phyloP scores from a whole-genome alignment of 2,329 filamentous ascomycete species.

The Alternaria gansuensis region DNA sequence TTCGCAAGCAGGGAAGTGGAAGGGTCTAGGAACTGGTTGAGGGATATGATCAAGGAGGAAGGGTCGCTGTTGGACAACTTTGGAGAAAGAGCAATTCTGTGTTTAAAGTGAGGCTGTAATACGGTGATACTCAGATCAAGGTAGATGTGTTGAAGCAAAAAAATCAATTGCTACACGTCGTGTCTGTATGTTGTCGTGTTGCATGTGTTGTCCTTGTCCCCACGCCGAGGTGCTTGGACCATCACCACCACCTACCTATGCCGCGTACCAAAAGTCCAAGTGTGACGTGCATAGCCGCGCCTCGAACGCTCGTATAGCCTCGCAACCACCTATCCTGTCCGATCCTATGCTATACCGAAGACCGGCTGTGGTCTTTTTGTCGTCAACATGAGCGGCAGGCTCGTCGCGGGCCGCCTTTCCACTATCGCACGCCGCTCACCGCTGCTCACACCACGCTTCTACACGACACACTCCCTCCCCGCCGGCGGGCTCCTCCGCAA shows the following conservation, averaged over 20 bases:
- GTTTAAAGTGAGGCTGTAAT: conserved; percentile 52
- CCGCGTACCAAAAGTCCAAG: conserved; percentile 23
- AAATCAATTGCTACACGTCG: neutral
- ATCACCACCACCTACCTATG: neutral
- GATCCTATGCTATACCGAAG: conserved; percentile 32
- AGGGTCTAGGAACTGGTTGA: conserved; percentile 80
- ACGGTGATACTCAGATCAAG: neutral
- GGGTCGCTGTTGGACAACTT: conserved; percentile 75
- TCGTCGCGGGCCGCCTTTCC: conserved; percentile 76
- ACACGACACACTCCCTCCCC: conserved; percentile 45
- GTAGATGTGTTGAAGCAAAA: neutral
- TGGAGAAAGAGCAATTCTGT: conserved; percentile 82
- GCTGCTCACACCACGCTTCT: conserved; percentile 66
- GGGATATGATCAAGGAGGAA: conserved; percentile 76
- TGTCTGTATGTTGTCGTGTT: conserved; percentile 3
- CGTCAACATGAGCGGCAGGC: conserved; percentile 72
- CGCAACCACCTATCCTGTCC: conserved; percentile 10
- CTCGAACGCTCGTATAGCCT: conserved; percentile 14
- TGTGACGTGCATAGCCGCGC: conserved; percentile 31
- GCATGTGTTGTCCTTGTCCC: conserved; percentile 16
- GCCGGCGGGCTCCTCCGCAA: conserved; percentile 53
- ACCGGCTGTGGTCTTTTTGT: conserved; percentile 19
- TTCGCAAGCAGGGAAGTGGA: conserved; percentile 86
- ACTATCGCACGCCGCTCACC: conserved; percentile 71
- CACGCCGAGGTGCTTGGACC: conserved; percentile 22